Conservation (phyloP, 805 yeast genomes). For the Debaryomyces hansenii region DNA sequence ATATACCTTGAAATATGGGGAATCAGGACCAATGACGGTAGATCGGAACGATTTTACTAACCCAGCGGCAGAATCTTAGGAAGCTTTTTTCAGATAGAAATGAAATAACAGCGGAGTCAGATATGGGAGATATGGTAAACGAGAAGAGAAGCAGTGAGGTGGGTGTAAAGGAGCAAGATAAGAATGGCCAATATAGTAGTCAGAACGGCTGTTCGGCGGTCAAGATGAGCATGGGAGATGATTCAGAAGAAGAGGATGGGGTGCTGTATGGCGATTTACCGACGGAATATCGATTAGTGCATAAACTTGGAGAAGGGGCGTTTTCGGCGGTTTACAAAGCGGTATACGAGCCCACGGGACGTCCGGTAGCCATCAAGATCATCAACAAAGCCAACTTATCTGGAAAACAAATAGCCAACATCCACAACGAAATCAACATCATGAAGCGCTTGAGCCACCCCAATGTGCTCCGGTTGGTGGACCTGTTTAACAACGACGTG, state of each 20-base stretch:
- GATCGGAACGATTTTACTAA: conserved; percentile 2
- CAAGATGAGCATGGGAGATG: not conserved
- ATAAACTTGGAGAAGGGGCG: conserved; percentile 78
- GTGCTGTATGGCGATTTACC: conserved; percentile 24
- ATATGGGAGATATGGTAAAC: not conserved
- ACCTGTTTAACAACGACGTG: conserved; percentile 50
- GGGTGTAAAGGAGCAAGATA: not conserved
- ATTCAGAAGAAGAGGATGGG: not conserved
- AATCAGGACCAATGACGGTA: not conserved
- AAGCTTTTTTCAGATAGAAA: conserved; percentile 3
- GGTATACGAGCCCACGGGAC: conserved; percentile 41
- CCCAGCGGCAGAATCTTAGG: conserved; percentile 7
- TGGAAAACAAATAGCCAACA: conserved; percentile 52
- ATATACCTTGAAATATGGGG: not conserved
- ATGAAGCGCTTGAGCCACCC: conserved; percentile 65
- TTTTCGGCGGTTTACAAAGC: conserved; percentile 85
- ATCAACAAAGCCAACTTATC: conserved; percentile 62
- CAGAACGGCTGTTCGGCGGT: not conserved
- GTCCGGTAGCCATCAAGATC: conserved; percentile 69
- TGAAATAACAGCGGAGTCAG: not conserved
- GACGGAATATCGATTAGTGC: conserved; percentile 26
- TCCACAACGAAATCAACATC: conserved; percentile 69
- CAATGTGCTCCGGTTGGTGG: conserved; percentile 57
- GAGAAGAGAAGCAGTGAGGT: not conserved
- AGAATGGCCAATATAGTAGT: not conserved